Evolutionary conservation across 148 eudicot genomes (phyloP), one percentile per base, ranked within the genome.

Genomic region (Amaranthus palmeri): DNA sequence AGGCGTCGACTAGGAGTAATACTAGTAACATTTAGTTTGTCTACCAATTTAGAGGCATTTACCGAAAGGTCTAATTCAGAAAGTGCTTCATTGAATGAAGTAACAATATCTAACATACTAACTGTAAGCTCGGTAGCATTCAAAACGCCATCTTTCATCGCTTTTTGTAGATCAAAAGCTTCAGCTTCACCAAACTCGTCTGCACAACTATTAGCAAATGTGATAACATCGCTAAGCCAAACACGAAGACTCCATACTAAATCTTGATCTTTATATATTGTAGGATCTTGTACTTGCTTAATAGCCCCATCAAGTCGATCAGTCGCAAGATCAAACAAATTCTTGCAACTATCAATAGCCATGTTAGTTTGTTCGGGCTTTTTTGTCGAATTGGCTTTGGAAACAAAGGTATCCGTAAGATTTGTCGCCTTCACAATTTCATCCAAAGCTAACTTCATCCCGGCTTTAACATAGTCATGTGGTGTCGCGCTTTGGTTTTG

Each of bases 211-310:
- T 71, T 65, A 11, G 86, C 76, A 77, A 83, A 86, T 1, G 86
- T 77, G 36, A 78, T 51, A 6, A 83, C 87, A 0, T 86, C 93
- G 12, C 80, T 84, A 6, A 91, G 74, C 86, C 90, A 89, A 43
- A 81, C 69, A 54, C 78, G 74, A 36, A 91, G 76, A 3, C 85
- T 86, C 53, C 76, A 78, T 4, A 73, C 72, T 10, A 72, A 54
- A 4, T 72, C 82, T 0, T 67, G 18, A 4, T 77, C 65, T 8
- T 77, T 67, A 66, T 85, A 82, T 5, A 80, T 6, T 2, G 67
- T 18, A 54, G 78, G 70, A 6, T 80, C 74, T 2, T 83, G 81
- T 0, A 86, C 81, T 50, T 63, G 54, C 4, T 73, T 67, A 8
- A 82, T 64, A 1, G 85, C 77, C 7, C 78, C 87, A 9, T 79